These are phyloP conservation scores for Saccharomyces hybrid DNA, from an alignment of 1,139 yeast species.

Conservation along the genomic window DNA sequence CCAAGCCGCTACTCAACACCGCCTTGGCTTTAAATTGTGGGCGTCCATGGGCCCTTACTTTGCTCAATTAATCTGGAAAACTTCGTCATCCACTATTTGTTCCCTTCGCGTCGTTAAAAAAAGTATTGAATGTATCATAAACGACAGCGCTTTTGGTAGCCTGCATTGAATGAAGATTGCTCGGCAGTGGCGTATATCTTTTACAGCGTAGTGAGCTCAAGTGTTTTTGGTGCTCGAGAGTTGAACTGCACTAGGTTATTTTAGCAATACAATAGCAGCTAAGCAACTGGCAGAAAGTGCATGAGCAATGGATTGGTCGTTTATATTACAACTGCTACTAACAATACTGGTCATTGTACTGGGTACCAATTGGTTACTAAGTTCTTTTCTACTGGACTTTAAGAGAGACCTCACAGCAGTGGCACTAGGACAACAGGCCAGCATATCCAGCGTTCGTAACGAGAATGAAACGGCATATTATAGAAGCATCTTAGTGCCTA, in stretches of 20 bases:
- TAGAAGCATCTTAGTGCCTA: constrained; percentile 56
- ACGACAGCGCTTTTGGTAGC: background rate
- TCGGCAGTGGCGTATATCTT: background rate
- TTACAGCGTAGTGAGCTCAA: background rate
- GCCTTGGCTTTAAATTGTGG: background rate
- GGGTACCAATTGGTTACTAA: constrained; percentile 17
- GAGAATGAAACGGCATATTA: constrained; percentile 56
- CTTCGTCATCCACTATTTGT: background rate
- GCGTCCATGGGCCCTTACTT: background rate
- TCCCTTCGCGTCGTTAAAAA: background rate
- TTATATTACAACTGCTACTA: background rate
- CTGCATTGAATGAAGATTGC: background rate
- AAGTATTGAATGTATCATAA: background rate
- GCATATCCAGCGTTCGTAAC: constrained; percentile 48
- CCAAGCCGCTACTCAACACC: background rate
- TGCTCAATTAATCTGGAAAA: background rate
- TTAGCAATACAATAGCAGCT: background rate
- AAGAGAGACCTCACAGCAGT: constrained; percentile 48
- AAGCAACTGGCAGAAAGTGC: background rate
- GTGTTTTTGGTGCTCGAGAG: background rate
- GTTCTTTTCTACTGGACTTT: constrained; percentile 25
- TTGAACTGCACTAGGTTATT: background rate
- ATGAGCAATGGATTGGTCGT: background rate
- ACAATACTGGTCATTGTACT: constrained; percentile 2
- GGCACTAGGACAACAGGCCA: constrained; percentile 54